Conservation (phyloP, 768 basidiomycete genomes). For the Boletus vinaceobasis region DNA sequence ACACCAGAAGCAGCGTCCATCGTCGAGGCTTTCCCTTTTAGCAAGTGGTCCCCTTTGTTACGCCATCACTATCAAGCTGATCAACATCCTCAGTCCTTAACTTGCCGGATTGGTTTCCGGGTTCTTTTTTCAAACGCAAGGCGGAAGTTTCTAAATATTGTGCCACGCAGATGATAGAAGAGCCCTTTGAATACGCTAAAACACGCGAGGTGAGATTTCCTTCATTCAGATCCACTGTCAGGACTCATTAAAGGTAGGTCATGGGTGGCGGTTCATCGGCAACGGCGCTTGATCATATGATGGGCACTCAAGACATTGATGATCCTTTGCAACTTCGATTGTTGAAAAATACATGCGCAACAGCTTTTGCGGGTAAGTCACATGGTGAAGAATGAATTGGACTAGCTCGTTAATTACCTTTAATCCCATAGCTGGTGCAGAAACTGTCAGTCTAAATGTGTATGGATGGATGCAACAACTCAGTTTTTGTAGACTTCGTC, state of each 20-base stretch:
- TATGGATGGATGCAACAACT: neutral
- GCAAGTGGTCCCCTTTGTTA: neutral
- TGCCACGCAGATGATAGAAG: slow-evolving; percentile 11
- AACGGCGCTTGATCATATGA: slow-evolving; percentile 12
- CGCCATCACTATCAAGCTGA: neutral
- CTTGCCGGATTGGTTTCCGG: slow-evolving; percentile 25
- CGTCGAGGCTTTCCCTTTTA: slow-evolving; percentile 22
- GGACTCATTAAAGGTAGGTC: slow-evolving; percentile 5
- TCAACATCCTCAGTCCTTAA: slow-evolving; percentile 13
- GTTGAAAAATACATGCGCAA: slow-evolving; percentile 9
- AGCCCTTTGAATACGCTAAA: slow-evolving; percentile 13
- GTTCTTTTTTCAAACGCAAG: slow-evolving; percentile 25
- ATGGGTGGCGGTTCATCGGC: slow-evolving; percentile 10
- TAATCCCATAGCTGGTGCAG: slow-evolving; percentile 16
- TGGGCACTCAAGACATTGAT: neutral
- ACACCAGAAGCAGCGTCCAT: slow-evolving; percentile 16
- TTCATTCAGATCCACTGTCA: neutral
- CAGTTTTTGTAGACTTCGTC: slow-evolving; percentile 4
- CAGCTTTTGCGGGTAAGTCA: slow-evolving; percentile 18
- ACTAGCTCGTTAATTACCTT: neutral
- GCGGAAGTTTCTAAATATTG: slow-evolving; percentile 7
- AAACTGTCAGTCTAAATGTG: slow-evolving; percentile 7
- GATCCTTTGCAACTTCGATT: slow-evolving; percentile 11
- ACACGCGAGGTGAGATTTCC: slow-evolving; percentile 8
- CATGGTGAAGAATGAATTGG: neutral